Conservation (phyloP, 2,329 filamentous ascomycete genomes). For the Gnomoniopsis smithogilvyi region DNA sequence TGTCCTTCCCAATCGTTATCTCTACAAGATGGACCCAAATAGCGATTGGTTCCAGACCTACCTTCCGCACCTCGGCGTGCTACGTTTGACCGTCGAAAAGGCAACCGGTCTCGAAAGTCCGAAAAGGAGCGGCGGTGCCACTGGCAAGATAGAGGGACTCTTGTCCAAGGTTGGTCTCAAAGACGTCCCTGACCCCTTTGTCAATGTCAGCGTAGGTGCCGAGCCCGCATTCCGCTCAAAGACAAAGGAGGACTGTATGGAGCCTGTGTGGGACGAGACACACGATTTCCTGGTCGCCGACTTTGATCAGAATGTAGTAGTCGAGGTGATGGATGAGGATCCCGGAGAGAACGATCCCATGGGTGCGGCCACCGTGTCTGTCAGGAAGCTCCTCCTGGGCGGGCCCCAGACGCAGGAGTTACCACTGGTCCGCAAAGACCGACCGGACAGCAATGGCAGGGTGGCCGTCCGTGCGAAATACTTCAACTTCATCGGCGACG, state of each 20-base stretch:
- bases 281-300: slow-evolving; percentile 45
- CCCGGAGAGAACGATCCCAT: slow-evolving; percentile 39
- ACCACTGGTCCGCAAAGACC: slow-evolving; percentile 33
- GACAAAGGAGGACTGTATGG: slow-evolving; percentile 36
- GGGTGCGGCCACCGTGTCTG: slow-evolving; percentile 36
- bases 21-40: slow-evolving; percentile 42
- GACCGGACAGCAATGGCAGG: slow-evolving; percentile 30
- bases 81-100: slow-evolving; percentile 41
- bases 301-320: slow-evolving; percentile 37
- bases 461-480: slow-evolving; percentile 37
- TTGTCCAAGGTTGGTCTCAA: slow-evolving; percentile 38
- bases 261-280: slow-evolving; percentile 45
- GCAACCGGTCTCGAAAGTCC: slow-evolving; percentile 35
- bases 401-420: slow-evolving; percentile 39
- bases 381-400: slow-evolving; percentile 38
- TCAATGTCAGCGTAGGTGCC: slow-evolving; percentile 39
- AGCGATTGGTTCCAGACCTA: slow-evolving; percentile 48
- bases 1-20: slow-evolving; percentile 46
- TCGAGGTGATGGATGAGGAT: slow-evolving; percentile 43
- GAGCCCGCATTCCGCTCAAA: slow-evolving; percentile 41
- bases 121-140: slow-evolving; percentile 32
- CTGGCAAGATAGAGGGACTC: slow-evolving; percentile 27
- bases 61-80: slow-evolving; percentile 37
- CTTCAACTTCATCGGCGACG: slow-evolving; percentile 37
- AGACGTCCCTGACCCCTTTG: slow-evolving; percentile 45